Base-by-base conservation (phyloP, 2,329 filamentous ascomycete genomes). In the Aspergillus arachidicola region DNA sequence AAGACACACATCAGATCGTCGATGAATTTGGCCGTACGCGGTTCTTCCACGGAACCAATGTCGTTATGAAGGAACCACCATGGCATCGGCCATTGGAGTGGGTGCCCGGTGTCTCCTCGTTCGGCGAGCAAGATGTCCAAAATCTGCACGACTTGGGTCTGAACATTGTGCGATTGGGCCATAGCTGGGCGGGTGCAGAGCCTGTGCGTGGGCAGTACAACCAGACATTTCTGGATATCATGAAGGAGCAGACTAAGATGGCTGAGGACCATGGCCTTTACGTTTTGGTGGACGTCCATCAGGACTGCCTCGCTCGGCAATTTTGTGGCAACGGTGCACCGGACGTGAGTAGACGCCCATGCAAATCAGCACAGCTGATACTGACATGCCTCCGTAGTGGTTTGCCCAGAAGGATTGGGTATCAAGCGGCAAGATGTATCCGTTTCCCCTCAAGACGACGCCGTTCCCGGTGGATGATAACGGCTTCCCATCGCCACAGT, bases 11-110 rank as follows among this genome's bases (percentile, higher is more conserved):
- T 60, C 64, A 66, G 23, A 64, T 66, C 30, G 34, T 66, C 41
- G 64, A 66, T 55, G 53, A 61, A 60, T 64, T 57, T 28, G 57
- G 59, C 34, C 64, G 64, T 45, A 66, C 64, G 19, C 62, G 64
- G 23, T 66, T 66, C 53, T 66, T 66, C 59, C 64, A 66, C 41
- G 64, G 64, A 58, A 66, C 62, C 30, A 66, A 66, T 62, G 64
- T 64, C n/a, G 64, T 66, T 10, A 66, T 64, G 64, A 66, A 66
- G 34, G 62, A 66, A 48, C 38, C 64, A 12, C 64, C 64, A 36
- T 66, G 62, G 62, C 51, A 66, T 60, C 64, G 61, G 23, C 64
- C 64, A 1, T 48, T 62, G 12, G 62, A 64, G 53, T 66, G 64
- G 64, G 51, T 57, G 19, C 64, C 64, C 12, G 64, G 64, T 21